These are phyloP conservation scores for Jackrogersella minutella DNA, from an alignment of 495 filamentous ascomycete species.

Conservation along the genomic window DNA sequence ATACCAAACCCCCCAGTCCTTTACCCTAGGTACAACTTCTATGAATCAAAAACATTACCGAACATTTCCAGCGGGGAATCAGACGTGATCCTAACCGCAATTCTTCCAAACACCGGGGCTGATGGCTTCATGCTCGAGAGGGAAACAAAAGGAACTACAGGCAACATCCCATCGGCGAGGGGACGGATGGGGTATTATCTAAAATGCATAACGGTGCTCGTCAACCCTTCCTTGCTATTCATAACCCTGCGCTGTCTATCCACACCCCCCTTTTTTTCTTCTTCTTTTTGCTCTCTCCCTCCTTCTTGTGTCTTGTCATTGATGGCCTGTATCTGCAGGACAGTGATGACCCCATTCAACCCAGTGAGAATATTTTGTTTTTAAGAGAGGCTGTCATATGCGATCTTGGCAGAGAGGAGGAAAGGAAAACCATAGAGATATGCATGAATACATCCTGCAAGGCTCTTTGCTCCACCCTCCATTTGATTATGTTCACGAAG, in stretches of 20 bases:
- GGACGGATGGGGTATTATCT: conserved; percentile 44
- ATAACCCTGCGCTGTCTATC: conserved; percentile 37
- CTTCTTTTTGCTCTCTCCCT: too few relatives aligned
- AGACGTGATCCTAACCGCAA: conserved; percentile 15
- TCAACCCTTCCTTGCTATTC: conserved; percentile 25
- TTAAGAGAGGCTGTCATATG: conserved; percentile 1
- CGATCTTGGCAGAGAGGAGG: neutral
- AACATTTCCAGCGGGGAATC: conserved; percentile 14
- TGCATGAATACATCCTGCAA: neutral
- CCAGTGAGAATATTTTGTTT: conserved; percentile 2
- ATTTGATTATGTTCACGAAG: conserved; percentile 39
- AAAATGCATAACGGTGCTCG: conserved; percentile 22
- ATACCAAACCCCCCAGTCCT: conserved; percentile 11
- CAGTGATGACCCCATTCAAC: conserved; percentile 7
- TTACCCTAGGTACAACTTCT: conserved; percentile 32
- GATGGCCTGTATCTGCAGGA: conserved; percentile 11
- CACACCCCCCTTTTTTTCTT: too few relatives aligned
- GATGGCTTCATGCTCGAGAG: conserved; percentile 27
- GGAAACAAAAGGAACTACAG: conserved; percentile 12
- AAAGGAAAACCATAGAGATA: neutral
- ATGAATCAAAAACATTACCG: conserved; percentile 22
- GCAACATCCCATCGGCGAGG: neutral
- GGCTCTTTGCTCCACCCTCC: neutral
- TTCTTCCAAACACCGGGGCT: conserved; percentile 37
- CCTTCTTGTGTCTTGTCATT: conserved; percentile 22